phyloP scores from a whole-genome alignment of 2,329 filamentous ascomycete species.

The Catunica adiposa region DNA sequence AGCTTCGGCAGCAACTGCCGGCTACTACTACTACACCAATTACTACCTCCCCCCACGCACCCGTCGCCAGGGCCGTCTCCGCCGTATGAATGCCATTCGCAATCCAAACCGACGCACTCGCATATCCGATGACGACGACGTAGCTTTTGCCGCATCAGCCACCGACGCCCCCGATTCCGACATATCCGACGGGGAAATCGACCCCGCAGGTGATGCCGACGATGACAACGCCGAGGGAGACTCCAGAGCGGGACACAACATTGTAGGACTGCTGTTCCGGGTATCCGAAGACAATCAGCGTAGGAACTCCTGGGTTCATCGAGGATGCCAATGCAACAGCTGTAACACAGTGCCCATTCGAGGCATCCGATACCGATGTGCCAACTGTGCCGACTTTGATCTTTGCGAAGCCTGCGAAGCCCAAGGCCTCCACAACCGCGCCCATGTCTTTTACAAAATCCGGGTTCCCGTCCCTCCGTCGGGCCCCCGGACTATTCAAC shows the following conservation, averaged over 20 bases:
- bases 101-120: conserved; percentile 20
- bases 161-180: conserved; percentile 17
- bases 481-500: conserved; percentile 61
- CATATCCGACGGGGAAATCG: conserved; percentile 24
- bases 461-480: conserved; percentile 76
- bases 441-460: conserved; percentile 94
- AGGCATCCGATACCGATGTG: conserved; percentile 82
- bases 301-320: conserved; percentile 76
- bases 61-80: conserved; percentile 26
- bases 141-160: not conserved
- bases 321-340: conserved; percentile 80
- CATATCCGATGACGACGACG: conserved; percentile 3
- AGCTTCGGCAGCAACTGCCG: conserved; percentile 37
- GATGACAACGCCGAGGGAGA: not conserved
- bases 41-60: conserved; percentile 16
- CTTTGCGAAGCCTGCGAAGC: conserved; percentile 88
- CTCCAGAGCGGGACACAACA: conserved; percentile 48
- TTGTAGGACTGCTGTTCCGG: conserved; percentile 72
- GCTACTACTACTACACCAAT: conserved; percentile 28
- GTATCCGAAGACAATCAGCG: conserved; percentile 88
- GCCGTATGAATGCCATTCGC: conserved; percentile 51
- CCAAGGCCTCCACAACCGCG: conserved; percentile 61
- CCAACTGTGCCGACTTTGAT: conserved; percentile 92
- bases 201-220: conserved; percentile 20
- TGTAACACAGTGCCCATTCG: conserved; percentile 80